Conservation (phyloP, 2,329 filamentous ascomycete species). For the Clarireedia paspali region DNA sequence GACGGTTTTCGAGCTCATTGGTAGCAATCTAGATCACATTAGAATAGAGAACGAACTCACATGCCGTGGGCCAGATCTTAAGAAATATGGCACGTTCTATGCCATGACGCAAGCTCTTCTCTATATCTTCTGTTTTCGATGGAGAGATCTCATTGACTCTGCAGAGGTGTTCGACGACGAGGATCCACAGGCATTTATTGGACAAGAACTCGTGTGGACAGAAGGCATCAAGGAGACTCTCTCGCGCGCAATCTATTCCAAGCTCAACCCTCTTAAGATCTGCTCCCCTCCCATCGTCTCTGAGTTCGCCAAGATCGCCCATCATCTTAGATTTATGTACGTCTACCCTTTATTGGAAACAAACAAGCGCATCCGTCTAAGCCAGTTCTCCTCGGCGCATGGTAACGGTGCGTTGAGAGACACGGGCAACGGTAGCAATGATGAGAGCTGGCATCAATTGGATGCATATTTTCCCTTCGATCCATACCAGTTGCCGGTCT, state of each 20-base stretch:
- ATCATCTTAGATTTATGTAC: slow-evolving; percentile 82
- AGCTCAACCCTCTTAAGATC: slow-evolving; percentile 90
- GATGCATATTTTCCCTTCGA: slow-evolving; percentile 98
- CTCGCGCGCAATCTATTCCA: slow-evolving; percentile 71
- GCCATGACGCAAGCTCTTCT: slow-evolving; percentile 61
- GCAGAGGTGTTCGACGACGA: slow-evolving; percentile 51
- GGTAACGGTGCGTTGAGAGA: slow-evolving; percentile 40
- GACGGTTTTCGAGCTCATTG: slow-evolving; percentile 72
- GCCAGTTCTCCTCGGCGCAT: slow-evolving; percentile 56
- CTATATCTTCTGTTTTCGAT: slow-evolving; percentile 88
- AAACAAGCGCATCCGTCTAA: slow-evolving; percentile 83
- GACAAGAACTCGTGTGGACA: slow-evolving; percentile 73
- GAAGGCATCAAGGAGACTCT: slow-evolving; percentile 66
- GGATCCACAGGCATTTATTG: slow-evolving; percentile 51
- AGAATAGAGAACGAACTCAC: slow-evolving; percentile 63
- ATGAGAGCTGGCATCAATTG: slow-evolving; percentile 75
- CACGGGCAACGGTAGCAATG: slow-evolving; percentile 42
- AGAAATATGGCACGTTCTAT: slow-evolving; percentile 62
- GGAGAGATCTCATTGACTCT: slow-evolving; percentile 75
- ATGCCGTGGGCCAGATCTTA: slow-evolving; percentile 75
- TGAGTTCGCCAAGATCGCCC: slow-evolving; percentile 82
- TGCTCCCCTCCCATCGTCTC: slow-evolving; percentile 85
- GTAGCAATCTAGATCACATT: slow-evolving; percentile 68
- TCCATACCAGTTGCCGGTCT: slow-evolving; percentile 83
- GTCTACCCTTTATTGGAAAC: slow-evolving; percentile 81